Evolutionary conservation across 2,329 filamentous ascomycete species (phyloP), one percentile per base, ranked within the genome.

Genomic region (Epichloe amarillans): DNA sequence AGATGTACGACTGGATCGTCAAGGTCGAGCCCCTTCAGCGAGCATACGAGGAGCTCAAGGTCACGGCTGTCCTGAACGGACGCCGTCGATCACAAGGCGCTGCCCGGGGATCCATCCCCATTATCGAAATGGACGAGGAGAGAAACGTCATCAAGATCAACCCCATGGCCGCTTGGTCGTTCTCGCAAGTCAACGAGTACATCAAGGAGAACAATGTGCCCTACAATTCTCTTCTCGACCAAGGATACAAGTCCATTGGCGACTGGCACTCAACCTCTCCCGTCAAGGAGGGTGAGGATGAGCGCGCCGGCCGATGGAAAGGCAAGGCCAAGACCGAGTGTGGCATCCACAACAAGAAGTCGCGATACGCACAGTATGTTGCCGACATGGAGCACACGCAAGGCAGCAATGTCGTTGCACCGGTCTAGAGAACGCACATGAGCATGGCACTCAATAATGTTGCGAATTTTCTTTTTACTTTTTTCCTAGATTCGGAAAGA

Each of bases 221-320:
- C 0, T 97, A 95, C 76, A 98, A 98, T 66, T 82, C 79, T 55
- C 79, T 98, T 33, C 79, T 98, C 45, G 88, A 96, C 70, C 77
- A 75, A 53, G 93, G 93, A n/a, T 98, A 98, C 78, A 96, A 97
- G 78, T 95, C 88, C 57, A 78, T 98, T 55, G 93, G 93, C 55
- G 93, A 98, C 75, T 97, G 90, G 88, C 93, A 98, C 76, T 95
- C 89, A 47, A 98, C 93, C 4, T 84, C 82, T 59, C 90, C 93
- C 12, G 89, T 97, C 54, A 82, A 77, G 56, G 88, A 91, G 53
- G 87, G 87, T 57, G 93, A 98, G 71, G 93, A 97, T 62, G 93
- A 98, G 79, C 84, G 93, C 48, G 86, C 93, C 8, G 93, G 93
- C 52, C 84, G 93, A 59, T 98, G 93, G 93, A 96, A 95, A 78